Evolutionary conservation across 2,329 filamentous ascomycete species (phyloP), one percentile per base, ranked within the genome.

Genomic region (Orbilia blumenaviensis): DNA sequence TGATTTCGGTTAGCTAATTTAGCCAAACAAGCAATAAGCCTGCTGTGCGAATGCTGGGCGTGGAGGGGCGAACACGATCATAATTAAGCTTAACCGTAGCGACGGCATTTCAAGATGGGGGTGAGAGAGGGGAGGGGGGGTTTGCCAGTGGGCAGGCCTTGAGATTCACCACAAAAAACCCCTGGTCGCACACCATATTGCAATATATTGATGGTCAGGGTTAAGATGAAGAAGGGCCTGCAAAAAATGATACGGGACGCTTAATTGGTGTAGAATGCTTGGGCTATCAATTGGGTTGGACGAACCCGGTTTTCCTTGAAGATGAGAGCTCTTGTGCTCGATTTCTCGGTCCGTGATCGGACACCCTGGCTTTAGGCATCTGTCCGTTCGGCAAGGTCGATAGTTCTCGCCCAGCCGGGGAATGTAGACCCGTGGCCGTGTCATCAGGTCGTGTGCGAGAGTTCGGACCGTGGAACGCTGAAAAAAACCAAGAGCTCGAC

Each of bases 1-100:
- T 71, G 66, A 62, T 67, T 75, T 75, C 71, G 62, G 64, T 75
- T 75, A 61, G 71, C 71, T 75, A 75, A 75, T 75, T 75, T 75
- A 71, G 56, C 66, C 66, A 71, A 54, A 48, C 46, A 66, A 54
- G 42, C 42, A 64, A 52, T 29, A 10, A 50, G 41, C 38, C 25
- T 32, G 38, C 27, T 44, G n/a, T 16, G 52, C 32, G n/a, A 38
- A 25, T 2, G 1, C 52, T 56, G 32, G 34, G 46, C 48, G 46
- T 29, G 38, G 34, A 18, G 32, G 34, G n/a, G 42, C 21, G 16
- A 18, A 1, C 44, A 58, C 9, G 44, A 75, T n/a, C n/a, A n/a
- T n/a, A n/a, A n/a, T 75, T 75, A 75, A 75, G 71, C 71, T 75
- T 75, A 75, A 75, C 63, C 69, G 54, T 67, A 56, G 44, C 63